These are phyloP conservation scores for Solanum virginianum DNA, from an alignment of 257 asterid species.

Conservation along the genomic window DNA sequence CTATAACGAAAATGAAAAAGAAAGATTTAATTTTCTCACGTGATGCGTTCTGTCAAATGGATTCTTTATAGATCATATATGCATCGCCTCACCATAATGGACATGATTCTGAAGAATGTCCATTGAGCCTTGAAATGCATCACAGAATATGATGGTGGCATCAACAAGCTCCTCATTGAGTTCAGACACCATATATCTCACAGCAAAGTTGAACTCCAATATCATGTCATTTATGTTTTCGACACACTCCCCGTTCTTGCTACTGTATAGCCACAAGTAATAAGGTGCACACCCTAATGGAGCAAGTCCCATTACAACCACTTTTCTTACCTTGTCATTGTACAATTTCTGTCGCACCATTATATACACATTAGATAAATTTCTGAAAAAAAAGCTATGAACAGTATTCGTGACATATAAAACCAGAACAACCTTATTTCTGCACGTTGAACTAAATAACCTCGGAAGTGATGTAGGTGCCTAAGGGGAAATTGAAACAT, in stretches of 20 bases:
- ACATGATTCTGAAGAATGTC: constrained; percentile 61
- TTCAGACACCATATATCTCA: constrained; percentile 64
- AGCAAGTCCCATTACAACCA: constrained; percentile 86
- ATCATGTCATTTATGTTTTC: constrained; percentile 64
- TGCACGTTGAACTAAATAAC: not conserved
- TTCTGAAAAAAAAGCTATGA: not conserved
- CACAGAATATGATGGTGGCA: constrained; percentile 67
- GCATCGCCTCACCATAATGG: constrained; percentile 46
- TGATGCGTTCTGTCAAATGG: not conserved
- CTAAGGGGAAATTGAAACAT: not conserved
- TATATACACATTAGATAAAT: not conserved
- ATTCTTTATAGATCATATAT: not conserved
- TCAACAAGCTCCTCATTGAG: constrained; percentile 49
- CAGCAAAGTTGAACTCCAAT: constrained; percentile 62
- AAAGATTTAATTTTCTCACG: not conserved
- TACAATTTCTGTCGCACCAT: constrained; percentile 54
- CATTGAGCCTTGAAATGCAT: constrained; percentile 81
- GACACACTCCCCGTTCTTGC: constrained; percentile 49
- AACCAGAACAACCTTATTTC: not conserved
- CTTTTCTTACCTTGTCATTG: constrained; percentile 62
- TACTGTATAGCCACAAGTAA: constrained; percentile 52
- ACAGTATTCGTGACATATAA: not conserved
- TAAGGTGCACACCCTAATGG: constrained; percentile 91
- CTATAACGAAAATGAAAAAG: constrained; percentile 18
- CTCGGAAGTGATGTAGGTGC: not conserved